Conservation (phyloP, 768 basidiomycete species). For the Paxillus involutus region DNA sequence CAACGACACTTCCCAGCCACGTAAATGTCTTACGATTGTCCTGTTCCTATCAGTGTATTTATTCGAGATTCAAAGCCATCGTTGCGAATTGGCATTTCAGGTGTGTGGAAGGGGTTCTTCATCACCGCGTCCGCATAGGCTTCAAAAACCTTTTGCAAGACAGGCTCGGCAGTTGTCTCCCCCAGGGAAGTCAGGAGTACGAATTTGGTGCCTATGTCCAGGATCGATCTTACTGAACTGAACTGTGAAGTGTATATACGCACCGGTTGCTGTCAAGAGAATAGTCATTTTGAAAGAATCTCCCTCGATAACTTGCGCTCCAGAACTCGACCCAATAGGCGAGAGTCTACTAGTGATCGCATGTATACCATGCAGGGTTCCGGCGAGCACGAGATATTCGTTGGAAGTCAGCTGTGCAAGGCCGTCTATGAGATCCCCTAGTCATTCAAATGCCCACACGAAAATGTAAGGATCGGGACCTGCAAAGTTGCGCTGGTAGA, state of each 20-base stretch:
- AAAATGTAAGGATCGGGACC: conserved; percentile 44
- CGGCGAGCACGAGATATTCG: conserved; percentile 93
- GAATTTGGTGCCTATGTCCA: conserved; percentile 82
- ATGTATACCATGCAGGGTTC: conserved; percentile 96
- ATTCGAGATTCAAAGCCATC: conserved; percentile 84
- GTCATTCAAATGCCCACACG: neutral
- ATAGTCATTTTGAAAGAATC: conserved; percentile 96
- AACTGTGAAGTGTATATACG: neutral
- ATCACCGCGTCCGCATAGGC: conserved; percentile 93
- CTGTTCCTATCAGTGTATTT: conserved; percentile 53
- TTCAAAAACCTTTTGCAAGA: conserved; percentile 88
- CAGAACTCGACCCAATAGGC: conserved; percentile 79
- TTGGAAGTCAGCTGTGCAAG: conserved; percentile 88
- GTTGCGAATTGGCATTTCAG: conserved; percentile 98
- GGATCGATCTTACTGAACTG: neutral
- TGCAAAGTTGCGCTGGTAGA: conserved; percentile 91
- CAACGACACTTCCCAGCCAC: neutral
- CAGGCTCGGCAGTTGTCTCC: conserved; percentile 65
- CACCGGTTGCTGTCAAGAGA: conserved; percentile 87
- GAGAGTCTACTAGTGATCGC: conserved; percentile 95
- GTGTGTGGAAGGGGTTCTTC: conserved; percentile 99
- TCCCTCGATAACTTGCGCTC: conserved; percentile 92
- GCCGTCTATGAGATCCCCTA: conserved; percentile 59
- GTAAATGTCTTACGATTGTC: conserved; percentile 19
- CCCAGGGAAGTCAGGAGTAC: conserved; percentile 84